Conservation (phyloP, 75 land plant genomes). For the Chamaecyparis obtusa region DNA sequence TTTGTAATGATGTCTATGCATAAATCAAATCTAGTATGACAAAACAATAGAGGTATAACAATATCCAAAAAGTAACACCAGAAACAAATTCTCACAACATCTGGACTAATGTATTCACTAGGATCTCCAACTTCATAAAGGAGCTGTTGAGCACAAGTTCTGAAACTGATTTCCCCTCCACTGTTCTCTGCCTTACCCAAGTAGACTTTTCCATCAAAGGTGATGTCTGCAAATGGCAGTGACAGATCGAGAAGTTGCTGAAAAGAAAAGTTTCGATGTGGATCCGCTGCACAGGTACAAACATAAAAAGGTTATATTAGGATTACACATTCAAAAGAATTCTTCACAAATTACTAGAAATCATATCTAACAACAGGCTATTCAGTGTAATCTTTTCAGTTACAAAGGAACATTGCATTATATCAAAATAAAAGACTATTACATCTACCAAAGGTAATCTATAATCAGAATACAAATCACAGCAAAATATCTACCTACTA, state of each 20-base stretch:
- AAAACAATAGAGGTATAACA: background rate
- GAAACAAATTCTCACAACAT: conserved; percentile 51
- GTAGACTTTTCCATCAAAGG: conserved; percentile 57
- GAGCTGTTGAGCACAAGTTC: conserved; percentile 89
- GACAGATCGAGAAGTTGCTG: conserved; percentile 63
- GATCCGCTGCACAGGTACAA: conserved; percentile 55
- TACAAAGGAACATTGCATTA: background rate
- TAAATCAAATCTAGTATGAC: background rate
- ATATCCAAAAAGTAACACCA: background rate
- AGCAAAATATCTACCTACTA: background rate
- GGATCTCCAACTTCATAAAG: conserved; percentile 96
- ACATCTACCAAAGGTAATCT: background rate
- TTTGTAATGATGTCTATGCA: background rate
- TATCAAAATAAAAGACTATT: background rate
- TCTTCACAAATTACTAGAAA: background rate
- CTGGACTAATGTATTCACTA: conserved; percentile 81
- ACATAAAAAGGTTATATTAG: background rate
- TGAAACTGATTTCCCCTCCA: conserved; percentile 73
- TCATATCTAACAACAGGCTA: background rate
- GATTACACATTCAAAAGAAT: background rate
- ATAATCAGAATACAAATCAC: background rate
- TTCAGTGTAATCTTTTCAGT: background rate
- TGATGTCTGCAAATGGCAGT: conserved; percentile 85
- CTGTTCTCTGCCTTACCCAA: conserved; percentile 65
- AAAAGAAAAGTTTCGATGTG: conserved; percentile 51